These are phyloP conservation scores for Starmera stellimalicola DNA, from an alignment of 1,139 yeast genomes.

Conservation along the genomic window DNA sequence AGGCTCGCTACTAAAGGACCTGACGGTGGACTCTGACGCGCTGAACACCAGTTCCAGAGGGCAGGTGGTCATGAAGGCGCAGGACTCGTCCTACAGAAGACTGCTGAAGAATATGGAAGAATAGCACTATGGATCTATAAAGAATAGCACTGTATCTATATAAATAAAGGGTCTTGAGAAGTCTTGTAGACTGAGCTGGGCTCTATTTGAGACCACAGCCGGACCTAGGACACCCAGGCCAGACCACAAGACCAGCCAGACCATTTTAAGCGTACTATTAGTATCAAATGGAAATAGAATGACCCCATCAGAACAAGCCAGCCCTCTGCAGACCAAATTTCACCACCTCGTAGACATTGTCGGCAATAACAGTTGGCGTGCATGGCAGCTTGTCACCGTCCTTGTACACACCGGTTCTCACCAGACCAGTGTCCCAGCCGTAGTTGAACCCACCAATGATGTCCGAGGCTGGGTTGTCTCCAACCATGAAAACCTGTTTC, in stretches of 20 bases:
- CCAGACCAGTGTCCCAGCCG: constrained; percentile 84
- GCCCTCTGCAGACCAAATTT: constrained; percentile 18
- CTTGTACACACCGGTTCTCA: constrained; percentile 78
- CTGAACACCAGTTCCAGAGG: not conserved
- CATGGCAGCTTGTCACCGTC: constrained; percentile 49
- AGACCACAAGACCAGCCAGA: too few relatives aligned
- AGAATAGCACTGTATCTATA: not conserved
- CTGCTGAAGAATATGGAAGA: not conserved
- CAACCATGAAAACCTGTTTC: constrained; percentile 74
- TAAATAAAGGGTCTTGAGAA: too few relatives aligned
- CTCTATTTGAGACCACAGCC: too few relatives aligned
- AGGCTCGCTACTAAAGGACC: constrained; percentile 27
- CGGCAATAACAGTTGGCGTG: constrained; percentile 28
- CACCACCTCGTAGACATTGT: constrained; percentile 29
- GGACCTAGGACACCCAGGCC: too few relatives aligned
- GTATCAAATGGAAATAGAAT: too few relatives aligned
- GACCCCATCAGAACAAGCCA: constrained; percentile 13
- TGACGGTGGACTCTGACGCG: not conserved
- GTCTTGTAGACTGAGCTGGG: too few relatives aligned
- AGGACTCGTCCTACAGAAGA: constrained; percentile 1
- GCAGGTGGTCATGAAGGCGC: constrained; percentile 1
- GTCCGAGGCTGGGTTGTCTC: constrained; percentile 92
- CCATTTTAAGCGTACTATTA: too few relatives aligned
- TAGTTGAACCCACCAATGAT: constrained; percentile 78
- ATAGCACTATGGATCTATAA: not conserved